A percentile compares a stretch with the other conserved stretches of the same genome.
phyloP scores from a whole-genome alignment of 2,329 filamentous ascomycete species.

The Curvularia spicifera region DNA sequence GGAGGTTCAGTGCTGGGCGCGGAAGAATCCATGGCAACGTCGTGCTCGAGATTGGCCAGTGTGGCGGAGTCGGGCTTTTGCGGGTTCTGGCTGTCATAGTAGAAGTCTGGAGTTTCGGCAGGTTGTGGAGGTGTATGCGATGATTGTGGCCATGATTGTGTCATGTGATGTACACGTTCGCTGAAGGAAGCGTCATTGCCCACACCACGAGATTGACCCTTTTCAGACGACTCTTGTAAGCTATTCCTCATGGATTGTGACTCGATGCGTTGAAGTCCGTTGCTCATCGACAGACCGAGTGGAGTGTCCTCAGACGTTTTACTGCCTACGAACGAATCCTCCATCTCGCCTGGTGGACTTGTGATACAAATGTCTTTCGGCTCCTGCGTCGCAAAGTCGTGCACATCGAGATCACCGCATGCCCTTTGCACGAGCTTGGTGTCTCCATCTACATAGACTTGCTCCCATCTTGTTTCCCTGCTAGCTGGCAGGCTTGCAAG shows the following conservation, averaged over 20 bases:
- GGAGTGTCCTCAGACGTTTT: slow-evolving; percentile 36
- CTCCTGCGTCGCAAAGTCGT: slow-evolving; percentile 43
- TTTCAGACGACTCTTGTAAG: slow-evolving; percentile 16
- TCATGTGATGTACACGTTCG: slow-evolving; percentile 43
- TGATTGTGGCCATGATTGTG: slow-evolving; percentile 14
- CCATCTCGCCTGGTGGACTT: slow-evolving; percentile 42
- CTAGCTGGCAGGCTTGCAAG: slow-evolving; percentile 43
- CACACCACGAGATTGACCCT: slow-evolving; percentile 24
- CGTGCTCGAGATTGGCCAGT: slow-evolving; percentile 41
- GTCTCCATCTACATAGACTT: slow-evolving; percentile 49
- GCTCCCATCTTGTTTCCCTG: slow-evolving; percentile 48
- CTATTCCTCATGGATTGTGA: slow-evolving; percentile 18
- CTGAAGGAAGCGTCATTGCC: slow-evolving; percentile 44
- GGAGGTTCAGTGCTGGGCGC: slow-evolving; percentile 32
- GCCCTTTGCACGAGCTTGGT: slow-evolving; percentile 47
- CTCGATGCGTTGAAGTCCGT: slow-evolving; percentile 30
- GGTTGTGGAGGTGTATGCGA: slow-evolving; percentile 11
- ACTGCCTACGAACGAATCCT: slow-evolving; percentile 34
- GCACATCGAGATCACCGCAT: slow-evolving; percentile 38
- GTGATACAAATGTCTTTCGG: slow-evolving; percentile 47
- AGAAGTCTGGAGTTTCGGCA: slow-evolving; percentile 10
- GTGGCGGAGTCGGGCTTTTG: slow-evolving; percentile 29
- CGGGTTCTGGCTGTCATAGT: slow-evolving; percentile 20
- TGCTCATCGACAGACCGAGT: slow-evolving; percentile 30
- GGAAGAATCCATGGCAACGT: slow-evolving; percentile 40